Evolutionary conservation across 2,329 filamentous ascomycete genomes (phyloP).

Genomic region (Orbilia ellipsospora): DNA sequence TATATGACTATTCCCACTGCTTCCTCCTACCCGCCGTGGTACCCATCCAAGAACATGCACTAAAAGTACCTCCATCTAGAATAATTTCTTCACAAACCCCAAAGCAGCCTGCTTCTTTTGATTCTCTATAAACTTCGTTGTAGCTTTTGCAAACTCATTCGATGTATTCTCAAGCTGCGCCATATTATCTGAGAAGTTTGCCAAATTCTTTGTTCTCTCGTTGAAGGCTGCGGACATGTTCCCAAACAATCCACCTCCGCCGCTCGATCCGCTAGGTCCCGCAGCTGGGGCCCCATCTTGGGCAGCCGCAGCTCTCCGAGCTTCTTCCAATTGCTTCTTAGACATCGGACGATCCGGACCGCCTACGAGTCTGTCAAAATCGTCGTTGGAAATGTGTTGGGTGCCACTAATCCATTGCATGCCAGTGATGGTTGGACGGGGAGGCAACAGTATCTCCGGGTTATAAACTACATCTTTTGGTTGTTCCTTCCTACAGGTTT

Average conservation of each 20-base stretch:
- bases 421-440: conserved; percentile 91
- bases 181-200: conserved; percentile 84
- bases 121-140: conserved; percentile 83
- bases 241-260: conserved; percentile 69
- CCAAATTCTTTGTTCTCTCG: conserved; percentile 88
- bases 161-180: conserved; percentile 83
- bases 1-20: background rate
- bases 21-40: background rate
- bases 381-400: conserved; percentile 84
- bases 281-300: background rate
- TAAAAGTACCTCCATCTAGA: conserved; percentile 4
- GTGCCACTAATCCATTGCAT: conserved; percentile 97
- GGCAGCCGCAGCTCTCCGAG: conserved; percentile 64
- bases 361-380: conserved; percentile 85
- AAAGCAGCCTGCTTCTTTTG: conserved; percentile 88
- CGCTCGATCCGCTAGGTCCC: background rate
- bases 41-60: too few species aligned
- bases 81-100: conserved; percentile 63
- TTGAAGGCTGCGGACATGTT: conserved; percentile 89
- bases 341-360: conserved; percentile 87
- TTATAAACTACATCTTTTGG: conserved; percentile 80
- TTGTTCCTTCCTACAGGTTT: conserved; percentile 33
- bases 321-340: conserved; percentile 85
- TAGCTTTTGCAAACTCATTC: conserved; percentile 85
- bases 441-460: conserved; percentile 76